Base-by-base conservation (phyloP, 768 basidiomycete species). In the Atractiella rhizophila region DNA sequence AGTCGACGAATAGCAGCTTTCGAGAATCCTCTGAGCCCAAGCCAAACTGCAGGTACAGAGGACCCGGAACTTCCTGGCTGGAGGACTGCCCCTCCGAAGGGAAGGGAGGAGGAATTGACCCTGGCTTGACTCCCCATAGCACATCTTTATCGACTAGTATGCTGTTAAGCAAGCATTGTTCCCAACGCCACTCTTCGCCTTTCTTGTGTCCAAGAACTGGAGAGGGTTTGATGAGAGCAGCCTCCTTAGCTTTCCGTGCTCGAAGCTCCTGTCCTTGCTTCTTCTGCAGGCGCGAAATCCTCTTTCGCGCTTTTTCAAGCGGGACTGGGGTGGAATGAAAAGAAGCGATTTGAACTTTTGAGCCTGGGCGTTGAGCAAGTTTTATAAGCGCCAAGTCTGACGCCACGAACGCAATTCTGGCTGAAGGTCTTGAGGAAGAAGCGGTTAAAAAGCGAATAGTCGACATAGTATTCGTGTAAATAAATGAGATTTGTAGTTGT, bases 181-280 rank as follows among this genome's bases (percentile, higher is more conserved):
- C 51, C 79, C 82, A 86, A 54, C 70, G 71, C 41, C 62, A 53
- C 40, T 74, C 71, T 40, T 76, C 68, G 45, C 67, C 66, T 5
- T 68, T 63, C 30, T 70, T 64, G 13, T 70, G 70, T 11, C 85
- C 85, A 5, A 83, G 68, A 13, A 86, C 66, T 43, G 76, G 70
- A 50, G 77, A 73, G 13, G 75, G 67, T 34, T 60, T 63, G 40
- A 55, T 64, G 24, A 51, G 63, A 30, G 57, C 59, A 18, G 59
- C 63, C 36, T 52, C 53, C 42, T 57, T 56, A 46, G 45, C 51
- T 40, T 60, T 62, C 49, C 65, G 63, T 26, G 61, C 63, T 45
- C 66, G 65, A 46, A 65, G 63, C 45, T 59, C 62, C 35, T 57
- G 43, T 45, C 58, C 57, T 8, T 52, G 48, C 40, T 56, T 52